Evolutionary conservation across 2,329 filamentous ascomycete species (phyloP).

Genomic region (Claviceps sorghi): DNA sequence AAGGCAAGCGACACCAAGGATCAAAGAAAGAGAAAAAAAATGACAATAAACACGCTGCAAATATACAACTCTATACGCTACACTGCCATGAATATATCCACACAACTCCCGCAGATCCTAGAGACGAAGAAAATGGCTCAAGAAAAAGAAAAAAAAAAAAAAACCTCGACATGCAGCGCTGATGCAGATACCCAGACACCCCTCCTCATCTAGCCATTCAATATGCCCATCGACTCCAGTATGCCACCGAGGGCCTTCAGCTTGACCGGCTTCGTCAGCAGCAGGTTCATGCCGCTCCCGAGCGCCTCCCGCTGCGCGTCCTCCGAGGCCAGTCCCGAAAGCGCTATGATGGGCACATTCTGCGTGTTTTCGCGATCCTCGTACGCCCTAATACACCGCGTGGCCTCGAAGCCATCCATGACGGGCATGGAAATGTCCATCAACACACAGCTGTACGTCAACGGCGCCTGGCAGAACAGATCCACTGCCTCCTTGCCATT

Average conservation of each 20-base stretch:
- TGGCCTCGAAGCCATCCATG: conserved; percentile 33
- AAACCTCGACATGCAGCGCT: too few species aligned
- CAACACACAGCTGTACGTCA: conserved; percentile 13
- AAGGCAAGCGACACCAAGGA: too few species aligned
- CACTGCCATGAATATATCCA: not conserved
- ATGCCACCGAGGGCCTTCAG: conserved; percentile 18
- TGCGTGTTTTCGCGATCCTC: conserved; percentile 27
- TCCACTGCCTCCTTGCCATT: conserved; percentile 17
- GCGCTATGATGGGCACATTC: conserved; percentile 31
- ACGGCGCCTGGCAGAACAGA: conserved; percentile 8
- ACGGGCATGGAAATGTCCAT: conserved; percentile 40
- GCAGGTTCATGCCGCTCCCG: conserved; percentile 34
- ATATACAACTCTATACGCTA: not conserved
- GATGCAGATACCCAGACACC: too few species aligned
- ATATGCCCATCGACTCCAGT: not conserved
- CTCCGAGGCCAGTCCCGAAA: conserved; percentile 34
- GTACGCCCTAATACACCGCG: conserved; percentile 29
- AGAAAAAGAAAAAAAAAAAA: not conserved
- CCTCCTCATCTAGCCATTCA: not conserved
- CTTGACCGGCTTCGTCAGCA: conserved; percentile 35
- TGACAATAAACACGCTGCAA: not conserved
- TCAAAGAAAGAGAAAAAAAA: not conserved
- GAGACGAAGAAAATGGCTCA: too few species aligned
- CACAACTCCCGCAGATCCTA: not conserved
- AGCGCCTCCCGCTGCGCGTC: conserved; percentile 35